phyloP scores from a whole-genome alignment of 2,329 filamentous ascomycete genomes.

The Ceratocystiopsis brevicomis region DNA sequence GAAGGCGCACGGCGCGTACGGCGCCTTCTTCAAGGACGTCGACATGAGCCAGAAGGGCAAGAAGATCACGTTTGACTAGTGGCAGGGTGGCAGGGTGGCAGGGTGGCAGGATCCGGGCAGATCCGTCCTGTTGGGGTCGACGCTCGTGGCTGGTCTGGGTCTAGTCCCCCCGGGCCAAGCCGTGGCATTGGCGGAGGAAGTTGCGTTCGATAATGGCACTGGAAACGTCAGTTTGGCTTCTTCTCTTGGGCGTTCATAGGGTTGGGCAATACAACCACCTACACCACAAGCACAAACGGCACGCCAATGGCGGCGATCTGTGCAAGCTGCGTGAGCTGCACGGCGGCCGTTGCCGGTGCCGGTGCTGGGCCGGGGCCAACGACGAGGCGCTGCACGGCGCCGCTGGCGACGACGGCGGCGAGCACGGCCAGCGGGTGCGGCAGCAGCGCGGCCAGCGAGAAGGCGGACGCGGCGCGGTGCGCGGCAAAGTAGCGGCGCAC shows the following conservation, averaged over 20 bases:
- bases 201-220: slow-evolving; percentile 35
- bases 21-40: slow-evolving; percentile 85
- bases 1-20: slow-evolving; percentile 90
- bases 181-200: slow-evolving; percentile 32
- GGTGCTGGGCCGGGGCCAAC: slow-evolving; percentile 5
- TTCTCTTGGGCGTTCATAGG: background rate
- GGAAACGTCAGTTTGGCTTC: slow-evolving; percentile 3
- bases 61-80: slow-evolving; percentile 74
- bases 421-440: slow-evolving; percentile 25
- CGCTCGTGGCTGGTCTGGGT: no score
- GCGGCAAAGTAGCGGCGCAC: slow-evolving; percentile 43
- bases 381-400: slow-evolving; percentile 18
- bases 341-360: slow-evolving; percentile 15
- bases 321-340: slow-evolving; percentile 22
- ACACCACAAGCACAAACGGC: slow-evolving; percentile 39
- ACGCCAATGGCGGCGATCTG: slow-evolving; percentile 30
- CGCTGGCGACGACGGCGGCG: slow-evolving; percentile 24
- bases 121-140: no score
- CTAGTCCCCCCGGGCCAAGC: slow-evolving; percentile 5
- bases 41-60: slow-evolving; percentile 67
- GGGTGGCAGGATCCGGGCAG: no score
- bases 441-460: slow-evolving; percentile 23
- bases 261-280: slow-evolving; percentile 21
- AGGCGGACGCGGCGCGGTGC: slow-evolving; percentile 17
- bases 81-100: no score